Percentiles rank a stretch among this genome's conserved stretches.
These are phyloP conservation scores for Agroathelia rolfsii DNA, from an alignment of 1,284 basidiomycete species.

Conservation along the genomic window DNA sequence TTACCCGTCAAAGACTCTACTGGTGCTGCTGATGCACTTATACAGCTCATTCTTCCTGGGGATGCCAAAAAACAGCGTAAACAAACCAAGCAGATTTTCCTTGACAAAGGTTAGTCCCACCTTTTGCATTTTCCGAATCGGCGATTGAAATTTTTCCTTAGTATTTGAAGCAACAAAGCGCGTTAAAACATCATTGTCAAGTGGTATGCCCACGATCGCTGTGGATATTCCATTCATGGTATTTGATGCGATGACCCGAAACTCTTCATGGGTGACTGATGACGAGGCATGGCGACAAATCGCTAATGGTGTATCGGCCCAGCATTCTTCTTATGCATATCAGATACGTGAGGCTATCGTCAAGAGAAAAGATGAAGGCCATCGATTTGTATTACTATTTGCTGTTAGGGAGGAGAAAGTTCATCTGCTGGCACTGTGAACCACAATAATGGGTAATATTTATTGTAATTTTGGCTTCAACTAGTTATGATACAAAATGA, in stretches of 20 bases:
- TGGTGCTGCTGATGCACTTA: constrained; percentile 31
- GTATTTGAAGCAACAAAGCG: constrained; percentile 53
- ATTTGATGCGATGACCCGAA: constrained; percentile 54
- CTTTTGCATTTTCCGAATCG: constrained; percentile 4
- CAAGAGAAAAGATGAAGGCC: constrained; percentile 53
- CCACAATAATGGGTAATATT: too few species aligned
- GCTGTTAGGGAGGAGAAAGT: constrained; percentile 62
- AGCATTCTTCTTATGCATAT: constrained; percentile 47
- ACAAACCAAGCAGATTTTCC: constrained; percentile 56
- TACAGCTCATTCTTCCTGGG: constrained; percentile 56
- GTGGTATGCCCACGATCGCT: constrained; percentile 56
- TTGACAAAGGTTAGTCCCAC: constrained; percentile 56
- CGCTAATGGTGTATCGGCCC: constrained; percentile 39
- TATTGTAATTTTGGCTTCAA: too few species aligned
- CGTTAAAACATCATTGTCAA: constrained; percentile 46
- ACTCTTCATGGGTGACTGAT: constrained; percentile 54
- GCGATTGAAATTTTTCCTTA: constrained; percentile 16
- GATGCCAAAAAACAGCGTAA: constrained; percentile 69
- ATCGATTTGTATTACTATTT: constrained; percentile 54
- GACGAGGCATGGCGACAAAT: constrained; percentile 66
- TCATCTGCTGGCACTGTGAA: constrained; percentile 43
- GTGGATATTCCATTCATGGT: constrained; percentile 52
- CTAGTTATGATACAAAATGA: too few species aligned
- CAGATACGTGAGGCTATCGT: constrained; percentile 56
- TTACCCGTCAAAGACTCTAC: constrained; percentile 33